A percentile compares a stretch with the other conserved stretches of the same genome.
Evolutionary conservation across 2,329 filamentous ascomycete species (phyloP).

Genomic region (Penicillium sp.): DNA sequence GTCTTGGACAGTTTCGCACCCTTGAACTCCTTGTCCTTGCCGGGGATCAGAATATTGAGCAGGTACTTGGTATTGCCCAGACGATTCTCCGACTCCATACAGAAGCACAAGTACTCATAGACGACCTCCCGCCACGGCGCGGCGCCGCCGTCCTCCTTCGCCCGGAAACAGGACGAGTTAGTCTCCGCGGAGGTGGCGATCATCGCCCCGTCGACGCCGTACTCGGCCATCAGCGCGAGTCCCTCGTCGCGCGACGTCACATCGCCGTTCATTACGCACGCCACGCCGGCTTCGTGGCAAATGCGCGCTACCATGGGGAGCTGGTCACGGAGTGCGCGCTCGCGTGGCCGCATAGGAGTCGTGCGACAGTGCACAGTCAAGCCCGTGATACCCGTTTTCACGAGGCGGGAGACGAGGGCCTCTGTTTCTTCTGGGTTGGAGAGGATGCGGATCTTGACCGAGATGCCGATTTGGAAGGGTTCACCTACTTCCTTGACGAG

Average conservation of each 20-base stretch:
- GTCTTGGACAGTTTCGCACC: slow-evolving; percentile 64
- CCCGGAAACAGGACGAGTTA: slow-evolving; percentile 83
- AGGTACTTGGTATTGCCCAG: slow-evolving; percentile 93
- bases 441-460: slow-evolving; percentile 91
- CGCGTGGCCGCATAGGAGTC: slow-evolving; percentile 88
- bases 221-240: slow-evolving; percentile 68
- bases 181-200: slow-evolving; percentile 90
- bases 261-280: slow-evolving; percentile 94
- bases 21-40: slow-evolving; percentile 65
- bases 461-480: slow-evolving; percentile 84
- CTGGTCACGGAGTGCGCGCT: slow-evolving; percentile 81
- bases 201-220: slow-evolving; percentile 91
- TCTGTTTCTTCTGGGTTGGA: slow-evolving; percentile 74
- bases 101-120: slow-evolving; percentile 67
- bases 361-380: slow-evolving; percentile 95
- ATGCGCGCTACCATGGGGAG: slow-evolving; percentile 77
- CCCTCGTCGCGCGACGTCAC: slow-evolving; percentile 74
- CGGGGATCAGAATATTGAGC: slow-evolving; percentile 79
- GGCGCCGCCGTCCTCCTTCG: slow-evolving; percentile 65
- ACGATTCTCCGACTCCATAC: slow-evolving; percentile 77
- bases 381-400: slow-evolving; percentile 83
- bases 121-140: slow-evolving; percentile 75
- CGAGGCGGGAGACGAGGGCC: slow-evolving; percentile 71
- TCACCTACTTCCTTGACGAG: slow-evolving; percentile 75
- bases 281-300: slow-evolving; percentile 80